Evolutionary conservation across 1,284 basidiomycete species (phyloP), one percentile per base, ranked within the genome.

Genomic region (Melampsora larici-populina): DNA sequence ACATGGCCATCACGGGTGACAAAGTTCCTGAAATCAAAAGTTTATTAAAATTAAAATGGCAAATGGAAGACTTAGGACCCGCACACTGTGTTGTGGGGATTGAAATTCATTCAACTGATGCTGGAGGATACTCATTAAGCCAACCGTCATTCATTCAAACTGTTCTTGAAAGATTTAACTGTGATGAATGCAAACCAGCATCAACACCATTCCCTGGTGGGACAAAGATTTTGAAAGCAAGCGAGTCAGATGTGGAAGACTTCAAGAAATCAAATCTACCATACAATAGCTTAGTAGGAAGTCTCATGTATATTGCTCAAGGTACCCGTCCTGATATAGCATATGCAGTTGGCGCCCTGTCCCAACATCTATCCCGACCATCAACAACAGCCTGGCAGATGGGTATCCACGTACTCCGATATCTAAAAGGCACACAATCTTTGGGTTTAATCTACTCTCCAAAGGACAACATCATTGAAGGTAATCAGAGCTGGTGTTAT

Each of bases 51-150:
- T 17, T 24, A 0, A 33, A 40, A 5, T 74, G n/a, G 29, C 1
- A 48, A 1, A 74, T 74, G 71, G 71, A 74, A n/a, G 71, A 74
- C 21, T 24, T 75, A 21, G 72, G 64, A 8, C 29, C 24, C 5
- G 21, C 36, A 9, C 36, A 36, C 36, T 36, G 36, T 36, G 36
- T 36, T 4, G 36, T 36, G 9, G n/a, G n/a, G n/a, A n/a, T n/a
- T n/a, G n/a, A n/a, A n/a, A n/a, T n/a, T n/a, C n/a, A n/a, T n/a
- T n/a, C n/a, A n/a, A n/a, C n/a, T n/a, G n/a, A n/a, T n/a, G n/a
- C n/a, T n/a, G n/a, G n/a, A n/a, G n/a, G n/a, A n/a, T n/a, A n/a
- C n/a, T n/a, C n/a, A n/a, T n/a, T n/a, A n/a, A n/a, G n/a, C n/a
- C n/a, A n/a, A n/a, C n/a, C n/a, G n/a, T n/a, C n/a, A n/a, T n/a